Percentiles rank a stretch among this genome's conserved stretches.
Evolutionary conservation across 2,329 filamentous ascomycete species (phyloP).

Genomic region (Xenoacremonium recifei): DNA sequence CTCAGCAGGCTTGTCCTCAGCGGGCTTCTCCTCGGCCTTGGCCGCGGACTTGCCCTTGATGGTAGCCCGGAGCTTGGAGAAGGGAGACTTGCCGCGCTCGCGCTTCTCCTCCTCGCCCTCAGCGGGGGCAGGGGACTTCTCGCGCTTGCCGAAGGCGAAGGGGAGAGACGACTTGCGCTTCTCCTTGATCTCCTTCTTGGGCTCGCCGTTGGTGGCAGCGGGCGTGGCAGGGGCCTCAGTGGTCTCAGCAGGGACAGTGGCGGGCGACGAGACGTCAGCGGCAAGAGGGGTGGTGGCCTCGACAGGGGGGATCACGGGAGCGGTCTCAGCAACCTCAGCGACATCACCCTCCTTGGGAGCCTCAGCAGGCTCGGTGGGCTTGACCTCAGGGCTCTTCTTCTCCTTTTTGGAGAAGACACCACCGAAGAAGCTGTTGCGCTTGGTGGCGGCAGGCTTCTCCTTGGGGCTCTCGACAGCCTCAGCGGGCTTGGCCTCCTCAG

Average conservation of each 20-base stretch:
- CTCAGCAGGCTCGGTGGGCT: slow-evolving; percentile 38
- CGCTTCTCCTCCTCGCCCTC: slow-evolving; percentile 58
- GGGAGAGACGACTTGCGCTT: slow-evolving; percentile 80
- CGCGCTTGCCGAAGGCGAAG: slow-evolving; percentile 80
- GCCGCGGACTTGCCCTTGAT: slow-evolving; percentile 50
- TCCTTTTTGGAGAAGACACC: slow-evolving; percentile 52
- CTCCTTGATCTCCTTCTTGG: slow-evolving; percentile 66
- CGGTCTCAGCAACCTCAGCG: slow-evolving; percentile 48
- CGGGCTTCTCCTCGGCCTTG: slow-evolving; percentile 40
- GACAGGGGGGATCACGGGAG: slow-evolving; percentile 59
- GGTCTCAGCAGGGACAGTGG: slow-evolving; percentile 46
- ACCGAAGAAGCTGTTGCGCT: slow-evolving; percentile 59
- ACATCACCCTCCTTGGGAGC: slow-evolving; percentile 46
- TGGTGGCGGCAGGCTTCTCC: slow-evolving; percentile 44
- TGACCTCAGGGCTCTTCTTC: slow-evolving; percentile 57
- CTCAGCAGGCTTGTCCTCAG: slow-evolving; percentile 29
- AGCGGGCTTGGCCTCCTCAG: slow-evolving; percentile 30
- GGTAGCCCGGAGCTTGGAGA: slow-evolving; percentile 60
- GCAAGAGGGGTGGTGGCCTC: slow-evolving; percentile 56
- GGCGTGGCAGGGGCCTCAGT: slow-evolving; percentile 43
- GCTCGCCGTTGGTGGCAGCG: slow-evolving; percentile 47
- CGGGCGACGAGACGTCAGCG: slow-evolving; percentile 50
- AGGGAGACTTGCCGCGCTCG: slow-evolving; percentile 52
- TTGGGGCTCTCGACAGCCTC: slow-evolving; percentile 39
- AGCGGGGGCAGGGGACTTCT: slow-evolving; percentile 56